A percentile compares a stretch with the other conserved stretches of the same genome.
Conservation (phyloP, 805 yeast species). For the Sungouiozyma ichnusensis region DNA sequence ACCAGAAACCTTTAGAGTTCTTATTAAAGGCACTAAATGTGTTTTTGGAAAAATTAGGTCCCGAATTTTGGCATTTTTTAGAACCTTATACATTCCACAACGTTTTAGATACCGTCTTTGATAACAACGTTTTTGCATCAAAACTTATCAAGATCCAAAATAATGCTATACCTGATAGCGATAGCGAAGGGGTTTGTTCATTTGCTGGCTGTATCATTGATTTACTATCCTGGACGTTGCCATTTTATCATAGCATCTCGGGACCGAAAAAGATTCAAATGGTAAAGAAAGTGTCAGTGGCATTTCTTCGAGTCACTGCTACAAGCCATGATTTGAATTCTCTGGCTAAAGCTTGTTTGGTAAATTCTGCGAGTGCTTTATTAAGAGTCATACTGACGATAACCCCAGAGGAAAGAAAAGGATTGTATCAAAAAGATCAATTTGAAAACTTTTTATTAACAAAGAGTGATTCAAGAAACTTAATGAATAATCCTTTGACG, state of each 20-base stretch:
- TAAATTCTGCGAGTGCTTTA: constrained; percentile 30
- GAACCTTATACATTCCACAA: constrained; percentile 46
- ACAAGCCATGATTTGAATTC: constrained; percentile 17
- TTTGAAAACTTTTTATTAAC: constrained; percentile 33
- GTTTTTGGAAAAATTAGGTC: constrained; percentile 34
- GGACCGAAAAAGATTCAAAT: constrained; percentile 43
- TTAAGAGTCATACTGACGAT: constrained; percentile 23
- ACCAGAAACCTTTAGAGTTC: constrained; percentile 36
- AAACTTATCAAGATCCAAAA: constrained; percentile 27
- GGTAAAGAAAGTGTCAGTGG: constrained; percentile 41
- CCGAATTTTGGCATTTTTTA: constrained; percentile 44
- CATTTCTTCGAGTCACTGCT: constrained; percentile 34
- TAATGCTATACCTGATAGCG: constrained; percentile 21
- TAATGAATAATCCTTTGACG: constrained; percentile 30
- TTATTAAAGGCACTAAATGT: constrained; percentile 42
- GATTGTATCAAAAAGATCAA: constrained; percentile 21
- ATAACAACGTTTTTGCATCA: constrained; percentile 39
- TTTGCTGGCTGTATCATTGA: constrained; percentile 32
- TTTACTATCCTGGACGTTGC: constrained; percentile 45
- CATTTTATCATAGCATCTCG: constrained; percentile 35
- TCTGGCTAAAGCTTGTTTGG: constrained; percentile 26
- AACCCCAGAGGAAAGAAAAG: constrained; percentile 20
- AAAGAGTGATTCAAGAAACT: constrained; percentile 41
- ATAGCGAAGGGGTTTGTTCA: constrained; percentile 19
- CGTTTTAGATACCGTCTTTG: constrained; percentile 49